Percentiles rank a stretch among this genome's conserved stretches.
phyloP scores from a whole-genome alignment of 352 stramenopile species.

The Phytophthora fragariaefolia region DNA sequence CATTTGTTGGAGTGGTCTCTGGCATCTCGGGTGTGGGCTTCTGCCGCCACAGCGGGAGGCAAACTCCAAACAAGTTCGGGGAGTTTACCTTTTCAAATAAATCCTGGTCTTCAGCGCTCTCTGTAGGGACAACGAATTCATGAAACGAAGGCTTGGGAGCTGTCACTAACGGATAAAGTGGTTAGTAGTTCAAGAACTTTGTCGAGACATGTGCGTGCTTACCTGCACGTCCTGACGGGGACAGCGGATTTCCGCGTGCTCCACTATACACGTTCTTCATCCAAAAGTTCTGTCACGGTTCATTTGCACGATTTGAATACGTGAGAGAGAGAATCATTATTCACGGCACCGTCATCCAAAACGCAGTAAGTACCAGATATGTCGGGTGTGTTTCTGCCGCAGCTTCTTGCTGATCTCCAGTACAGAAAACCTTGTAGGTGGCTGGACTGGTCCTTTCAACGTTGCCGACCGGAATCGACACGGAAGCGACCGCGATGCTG shows the following conservation, averaged over 20 bases:
- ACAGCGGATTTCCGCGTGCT: conserved; percentile 8
- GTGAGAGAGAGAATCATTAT: background rate
- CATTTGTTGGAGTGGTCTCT: conserved; percentile 4
- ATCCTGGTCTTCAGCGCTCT: background rate
- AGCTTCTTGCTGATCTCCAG: conserved; percentile 11
- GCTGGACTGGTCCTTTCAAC: background rate
- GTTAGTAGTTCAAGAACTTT: background rate
- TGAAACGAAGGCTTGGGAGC: conserved; percentile 40
- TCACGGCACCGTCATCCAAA: background rate
- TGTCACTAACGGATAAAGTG: conserved; percentile 2
- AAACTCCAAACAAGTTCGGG: conserved; percentile 44
- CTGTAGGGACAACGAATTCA: conserved; percentile 48
- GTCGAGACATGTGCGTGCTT: background rate
- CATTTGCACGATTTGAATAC: background rate
- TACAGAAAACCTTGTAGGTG: conserved; percentile 41
- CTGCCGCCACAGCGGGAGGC: conserved; percentile 44
- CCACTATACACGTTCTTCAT: conserved; percentile 38
- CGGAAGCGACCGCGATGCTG: conserved; percentile 37
- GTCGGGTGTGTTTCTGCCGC: conserved; percentile 20
- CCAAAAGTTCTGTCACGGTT: conserved; percentile 47
- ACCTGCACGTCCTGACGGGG: conserved; percentile 15
- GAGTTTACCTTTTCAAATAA: background rate
- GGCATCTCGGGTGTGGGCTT: background rate
- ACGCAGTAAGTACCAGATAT: conserved; percentile 33
- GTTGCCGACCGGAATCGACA: background rate